Evolutionary conservation across 1,139 yeast genomes (phyloP), one percentile per base, ranked within the genome.

Genomic region (Wickerhamomyces sp.): DNA sequence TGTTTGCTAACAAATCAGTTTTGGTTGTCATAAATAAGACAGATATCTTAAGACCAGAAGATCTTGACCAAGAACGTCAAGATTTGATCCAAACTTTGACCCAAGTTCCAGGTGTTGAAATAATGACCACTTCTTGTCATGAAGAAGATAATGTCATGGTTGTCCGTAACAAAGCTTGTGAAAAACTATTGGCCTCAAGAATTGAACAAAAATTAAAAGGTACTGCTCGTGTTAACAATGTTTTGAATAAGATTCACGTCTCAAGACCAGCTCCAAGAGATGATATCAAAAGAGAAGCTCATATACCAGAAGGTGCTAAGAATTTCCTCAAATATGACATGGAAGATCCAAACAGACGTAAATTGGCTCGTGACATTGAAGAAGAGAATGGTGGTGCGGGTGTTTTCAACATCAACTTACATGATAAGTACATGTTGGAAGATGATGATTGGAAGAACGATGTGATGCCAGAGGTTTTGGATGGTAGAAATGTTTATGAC

Each of bases 381-480:
- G 84, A 78, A 40, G 96, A 87, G 66, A 89, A 93, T 60, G 99
- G 99, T 63, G 99, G 99, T 65, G 97, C 99, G 31, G 99, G 99
- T 76, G 99, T 93, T 36, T 93, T 73, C 75, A 93, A 90, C 71
- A 81, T 93, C 61, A 89, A 94, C 72, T 76, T 91, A 71, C 88
- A 90, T 69, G 98, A 91, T 61, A 85, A 84, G 60, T 93, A 93
- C 69, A 60, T 93, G 51, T 75, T 93, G 57, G 99, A 93, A 57
- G 94, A 94, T 63, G 98, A 91, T 40, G 95, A 88, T 52, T 93
- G 99, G 99, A 93, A 93, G 78, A 80, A 89, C 55, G 99, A 93
- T 66, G 78, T 84, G 54, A 90, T 94, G 90, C 99, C 99, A 27
- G 99, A 93, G 73, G 77, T 93, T 46, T 73, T 93, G 66, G 91